Evolutionary conservation across 2,329 filamentous ascomycete genomes (phyloP).

Genomic region (Fusarium pseudoanthophilum): DNA sequence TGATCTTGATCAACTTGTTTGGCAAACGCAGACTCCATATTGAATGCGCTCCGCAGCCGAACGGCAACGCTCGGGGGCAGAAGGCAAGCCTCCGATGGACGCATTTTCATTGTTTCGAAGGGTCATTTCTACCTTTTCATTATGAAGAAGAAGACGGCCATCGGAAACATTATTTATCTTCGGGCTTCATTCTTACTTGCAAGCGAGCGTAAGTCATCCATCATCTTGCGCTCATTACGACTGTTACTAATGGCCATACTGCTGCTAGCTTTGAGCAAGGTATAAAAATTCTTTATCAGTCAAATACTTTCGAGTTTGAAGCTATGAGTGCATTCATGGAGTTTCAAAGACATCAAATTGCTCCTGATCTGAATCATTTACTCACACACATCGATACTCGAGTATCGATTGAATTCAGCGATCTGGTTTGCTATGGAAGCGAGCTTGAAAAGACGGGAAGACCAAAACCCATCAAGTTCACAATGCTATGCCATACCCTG

Average conservation of each 20-base stretch:
- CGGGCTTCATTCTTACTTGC: neutral
- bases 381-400: no score
- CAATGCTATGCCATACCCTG: neutral
- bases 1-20: neutral
- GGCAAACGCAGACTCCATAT: neutral
- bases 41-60: neutral
- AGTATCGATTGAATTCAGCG: neutral
- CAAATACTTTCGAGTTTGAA: neutral
- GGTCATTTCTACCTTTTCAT: neutral
- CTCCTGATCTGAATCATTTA: neutral
- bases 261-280: neutral
- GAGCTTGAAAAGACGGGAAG: neutral
- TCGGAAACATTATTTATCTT: neutral
- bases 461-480: neutral
- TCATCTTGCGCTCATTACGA: no score
- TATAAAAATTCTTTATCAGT: neutral
- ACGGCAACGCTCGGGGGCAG: neutral
- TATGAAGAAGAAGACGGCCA: neutral
- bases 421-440: neutral
- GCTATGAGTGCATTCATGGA: no score
- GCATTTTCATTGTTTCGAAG: neutral
- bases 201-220: constrained; percentile 4
- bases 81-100: neutral
- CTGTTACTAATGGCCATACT: neutral
- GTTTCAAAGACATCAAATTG: neutral